Evolutionary conservation across 768 basidiomycete species (phyloP), one percentile per base, ranked within the genome.

Genomic region (Tephrocybe sp.): DNA sequence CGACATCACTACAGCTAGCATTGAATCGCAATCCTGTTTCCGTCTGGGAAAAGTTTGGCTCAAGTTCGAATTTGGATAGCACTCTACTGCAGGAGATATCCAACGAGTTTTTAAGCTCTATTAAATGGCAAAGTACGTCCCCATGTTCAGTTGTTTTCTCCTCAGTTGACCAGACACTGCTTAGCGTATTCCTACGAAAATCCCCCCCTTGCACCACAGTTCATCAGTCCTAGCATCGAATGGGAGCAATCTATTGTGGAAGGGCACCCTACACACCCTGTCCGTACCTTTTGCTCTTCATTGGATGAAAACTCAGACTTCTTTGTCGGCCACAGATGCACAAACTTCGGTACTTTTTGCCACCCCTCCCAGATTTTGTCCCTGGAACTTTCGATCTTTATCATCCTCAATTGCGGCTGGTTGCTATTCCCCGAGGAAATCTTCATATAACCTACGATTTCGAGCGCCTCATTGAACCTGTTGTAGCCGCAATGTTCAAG

Each of bases 201-300:
- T 41, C 80, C 79, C 12, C 78, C 77, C 1, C 53, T 49, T 25
- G 69, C 74, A 3, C 79, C 82, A 0, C 59, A 66, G 4, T 75
- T 81, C 34, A 51, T 62, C 3, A 78, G 76, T 20, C 61, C 77
- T 0, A 81, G 80, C 48, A 75, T 84, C 11, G 74, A 70, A 30
- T 84, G 82, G 82, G 80, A 84, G 52, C 79, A 82, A 58, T 81
- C 80, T 1, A 80, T 83, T 24, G 77, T 81, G 17, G 80, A 83
- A 61, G 80, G 81, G 0, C 82, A 84, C 59, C 80, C 80, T 3
- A 82, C 77, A 0, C 82, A 84, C 62, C 80, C 82, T 14, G 81
- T 81, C 56, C 52, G 70, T 57, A 12, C 24, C 10, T 1, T 20
- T 14, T 20, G 11, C 10, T 28, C 20, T 24, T 25, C 24, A 14